Percentiles rank a stretch among this genome's conserved stretches.
Evolutionary conservation across 257 asterid species (phyloP).

Genomic region (Solanum megistacrolobum): DNA sequence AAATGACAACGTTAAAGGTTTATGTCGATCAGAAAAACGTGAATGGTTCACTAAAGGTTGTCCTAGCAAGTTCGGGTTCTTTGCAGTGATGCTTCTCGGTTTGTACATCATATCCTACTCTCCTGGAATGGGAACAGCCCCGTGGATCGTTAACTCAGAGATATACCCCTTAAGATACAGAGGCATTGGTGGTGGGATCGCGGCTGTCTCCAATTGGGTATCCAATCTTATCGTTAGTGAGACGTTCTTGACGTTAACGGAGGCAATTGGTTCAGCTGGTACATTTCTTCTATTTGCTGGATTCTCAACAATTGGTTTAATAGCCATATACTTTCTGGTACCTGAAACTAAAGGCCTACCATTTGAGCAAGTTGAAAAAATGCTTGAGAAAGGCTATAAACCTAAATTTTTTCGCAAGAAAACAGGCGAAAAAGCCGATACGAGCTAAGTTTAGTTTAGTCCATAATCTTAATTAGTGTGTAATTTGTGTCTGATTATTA

Average conservation of each 20-base stretch:
- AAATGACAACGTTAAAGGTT: constrained; percentile 3
- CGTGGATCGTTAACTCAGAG: constrained; percentile 85
- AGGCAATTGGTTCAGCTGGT: constrained; percentile 48
- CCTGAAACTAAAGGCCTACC: constrained; percentile 85
- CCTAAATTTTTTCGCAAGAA: constrained; percentile 26
- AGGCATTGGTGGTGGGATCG: constrained; percentile 80
- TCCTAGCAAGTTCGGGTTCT: constrained; percentile 55
- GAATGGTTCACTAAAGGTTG: constrained; percentile 68
- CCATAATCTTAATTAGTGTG: not conserved
- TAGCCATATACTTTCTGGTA: constrained; percentile 50
- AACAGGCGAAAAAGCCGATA: constrained; percentile 2
- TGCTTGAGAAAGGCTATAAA: constrained; percentile 59
- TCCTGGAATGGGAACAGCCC: constrained; percentile 67
- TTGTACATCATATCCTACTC: constrained; percentile 60
- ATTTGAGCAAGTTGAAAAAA: constrained; percentile 69
- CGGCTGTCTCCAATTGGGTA: constrained; percentile 73
- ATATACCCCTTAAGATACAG: constrained; percentile 60
- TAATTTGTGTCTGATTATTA: not conserved
- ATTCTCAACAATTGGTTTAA: constrained; percentile 37
- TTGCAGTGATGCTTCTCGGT: constrained; percentile 48
- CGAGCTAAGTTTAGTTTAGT: not conserved
- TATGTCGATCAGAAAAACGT: constrained; percentile 31
- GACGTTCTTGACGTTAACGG: constrained; percentile 61
- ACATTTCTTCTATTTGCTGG: constrained; percentile 77
- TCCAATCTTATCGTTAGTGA: constrained; percentile 65